Conservation (phyloP, 1,139 yeast species). For the Diutina mesorugosa region DNA sequence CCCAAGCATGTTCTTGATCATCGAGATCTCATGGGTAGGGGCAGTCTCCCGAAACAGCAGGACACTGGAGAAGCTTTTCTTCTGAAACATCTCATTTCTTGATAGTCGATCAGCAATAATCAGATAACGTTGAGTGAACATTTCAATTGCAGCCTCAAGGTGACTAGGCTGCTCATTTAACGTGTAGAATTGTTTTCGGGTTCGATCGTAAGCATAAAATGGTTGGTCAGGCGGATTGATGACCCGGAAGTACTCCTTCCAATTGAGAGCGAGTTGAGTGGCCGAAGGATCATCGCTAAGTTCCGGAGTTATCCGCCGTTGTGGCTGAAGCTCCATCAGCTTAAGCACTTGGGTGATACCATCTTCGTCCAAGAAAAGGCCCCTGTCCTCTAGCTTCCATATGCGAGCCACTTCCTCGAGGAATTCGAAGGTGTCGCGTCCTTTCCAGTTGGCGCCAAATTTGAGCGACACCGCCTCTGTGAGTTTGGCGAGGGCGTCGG, state of each 20-base stretch:
- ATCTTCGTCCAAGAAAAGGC: constrained; percentile 68
- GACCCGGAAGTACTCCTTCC: constrained; percentile 64
- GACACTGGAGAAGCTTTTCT: constrained; percentile 28
- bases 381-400: constrained; percentile 87
- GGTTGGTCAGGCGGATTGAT: constrained; percentile 61
- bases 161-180: constrained; percentile 7
- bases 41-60: constrained; percentile 15
- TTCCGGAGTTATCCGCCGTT: neutral
- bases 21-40: constrained; percentile 44
- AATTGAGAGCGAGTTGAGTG: constrained; percentile 21
- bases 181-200: constrained; percentile 50
- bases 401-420: constrained; percentile 67
- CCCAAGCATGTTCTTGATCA: constrained; percentile 75
- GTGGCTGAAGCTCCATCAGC: constrained; percentile 22
- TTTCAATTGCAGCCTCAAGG: constrained; percentile 12
- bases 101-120: constrained; percentile 56
- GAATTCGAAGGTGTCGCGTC: constrained; percentile 50
- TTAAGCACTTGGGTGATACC: constrained; percentile 52
- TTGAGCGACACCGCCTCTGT: constrained; percentile 62
- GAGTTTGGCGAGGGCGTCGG: constrained; percentile 64
- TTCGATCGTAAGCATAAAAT: constrained; percentile 46
- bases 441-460: constrained; percentile 83
- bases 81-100: constrained; percentile 64
- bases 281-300: neutral
- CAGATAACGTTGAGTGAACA: constrained; percentile 35